Evolutionary conservation across 225 moss, liverwort and hornwort species (phyloP), one percentile per base, ranked within the genome.

Genomic region (Pleurozium schreberi): DNA sequence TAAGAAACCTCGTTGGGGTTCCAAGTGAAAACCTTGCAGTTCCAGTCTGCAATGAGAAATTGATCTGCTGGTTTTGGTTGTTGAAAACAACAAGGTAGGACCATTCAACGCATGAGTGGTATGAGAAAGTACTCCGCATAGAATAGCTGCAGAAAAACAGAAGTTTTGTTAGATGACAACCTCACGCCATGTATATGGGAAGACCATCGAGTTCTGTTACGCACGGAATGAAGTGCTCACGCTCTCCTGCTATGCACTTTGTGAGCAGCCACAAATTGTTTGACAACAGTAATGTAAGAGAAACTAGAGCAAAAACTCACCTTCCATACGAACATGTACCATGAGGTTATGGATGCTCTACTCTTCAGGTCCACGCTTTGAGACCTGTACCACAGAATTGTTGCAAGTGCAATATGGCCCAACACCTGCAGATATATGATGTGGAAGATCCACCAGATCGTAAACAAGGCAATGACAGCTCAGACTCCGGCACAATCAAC

Each of bases 291-390:
- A 65, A 33, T 63, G 21, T 25, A 42, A 83, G 34, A 73, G 86
- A 59, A 79, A 61, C 61, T 28, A 68, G 60, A 73, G 49, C 12
- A 17, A 61, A 69, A 69, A 87, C 94, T 86, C 82, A 96, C 96
- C 95, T 95, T 93, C 98, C 98, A 97, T 85, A 98, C 87, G 91
- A 98, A 97, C 97, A 98, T 96, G 89, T 98, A 98, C 93, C 97
- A 98, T 76, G 97, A 91, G 62, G 94, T 85, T 68, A 98, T 94
- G 60, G 95, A 94, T 82, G 89, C 91, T 91, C 92, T 96, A 85
- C 91, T 95, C 84, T 93, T 95, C 84, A 98, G 74, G 85, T 97
- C 92, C 86, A 96, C 97, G 61, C 88, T 87, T 91, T 94, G 93
- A 67, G 98, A 97, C 82, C 91, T 91, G 64, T 68, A 83, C 96